A percentile compares a stretch with the other conserved stretches of the same genome.
These are phyloP conservation scores for Fomitopsis palustris DNA, from an alignment of 1,284 basidiomycete species.

Conservation along the genomic window DNA sequence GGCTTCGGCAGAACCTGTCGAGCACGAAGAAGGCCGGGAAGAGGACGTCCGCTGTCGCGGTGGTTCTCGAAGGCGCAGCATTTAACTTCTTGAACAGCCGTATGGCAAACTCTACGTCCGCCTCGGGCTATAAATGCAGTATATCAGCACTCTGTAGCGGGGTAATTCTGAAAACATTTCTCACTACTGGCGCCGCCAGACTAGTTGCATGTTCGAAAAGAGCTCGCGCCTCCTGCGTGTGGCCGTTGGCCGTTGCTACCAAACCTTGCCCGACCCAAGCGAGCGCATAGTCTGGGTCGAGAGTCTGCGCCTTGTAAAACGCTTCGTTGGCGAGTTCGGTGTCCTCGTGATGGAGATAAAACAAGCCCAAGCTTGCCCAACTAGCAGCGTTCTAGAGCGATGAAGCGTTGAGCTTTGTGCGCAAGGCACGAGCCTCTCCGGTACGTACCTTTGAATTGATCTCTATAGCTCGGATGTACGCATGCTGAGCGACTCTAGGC, in stretches of 20 bases:
- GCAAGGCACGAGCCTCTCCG: constrained; percentile 1
- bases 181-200: constrained; percentile 67
- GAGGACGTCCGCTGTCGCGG: constrained; percentile 40
- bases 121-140: constrained; percentile 56
- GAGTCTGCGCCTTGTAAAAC: constrained; percentile 83
- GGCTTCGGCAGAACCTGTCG: constrained; percentile 69
- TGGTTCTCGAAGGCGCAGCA: constrained; percentile 19
- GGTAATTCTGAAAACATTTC: constrained; percentile 24
- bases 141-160: neutral
- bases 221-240: constrained; percentile 60
- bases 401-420: neutral
- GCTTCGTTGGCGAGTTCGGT: constrained; percentile 83
- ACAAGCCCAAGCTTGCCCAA: constrained; percentile 89
- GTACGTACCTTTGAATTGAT: constrained; percentile 69
- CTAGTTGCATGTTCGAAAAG: constrained; percentile 84
- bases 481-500: constrained; percentile 82
- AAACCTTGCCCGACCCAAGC: constrained; percentile 96
- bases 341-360: constrained; percentile 87
- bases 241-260: constrained; percentile 68
- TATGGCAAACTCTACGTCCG: constrained; percentile 78
- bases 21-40: constrained; percentile 81
- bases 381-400: constrained; percentile 60
- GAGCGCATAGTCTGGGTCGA: constrained; percentile 87
- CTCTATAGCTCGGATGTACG: constrained; percentile 89
- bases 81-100: constrained; percentile 53